These are phyloP conservation scores for Penicillium sp. DNA, from an alignment of 2,329 filamentous ascomycete genomes.

Conservation along the genomic window DNA sequence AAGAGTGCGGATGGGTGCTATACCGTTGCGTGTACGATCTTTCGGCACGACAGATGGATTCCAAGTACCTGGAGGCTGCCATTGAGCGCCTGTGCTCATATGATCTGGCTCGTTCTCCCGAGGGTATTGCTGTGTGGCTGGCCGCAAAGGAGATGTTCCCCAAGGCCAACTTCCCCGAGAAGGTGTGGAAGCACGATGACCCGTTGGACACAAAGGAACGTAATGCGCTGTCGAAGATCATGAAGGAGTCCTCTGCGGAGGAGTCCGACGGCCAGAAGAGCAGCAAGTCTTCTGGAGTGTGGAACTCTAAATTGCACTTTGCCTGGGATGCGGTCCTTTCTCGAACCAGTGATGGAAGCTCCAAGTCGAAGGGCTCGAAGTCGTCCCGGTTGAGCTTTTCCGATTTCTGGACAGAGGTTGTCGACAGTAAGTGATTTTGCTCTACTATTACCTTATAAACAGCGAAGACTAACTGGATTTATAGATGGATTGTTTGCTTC, in stretches of 20 bases:
- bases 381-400: slow-evolving; percentile 59
- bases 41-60: slow-evolving; percentile 38
- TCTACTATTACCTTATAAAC: neutral
- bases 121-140: slow-evolving; percentile 89
- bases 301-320: slow-evolving; percentile 81
- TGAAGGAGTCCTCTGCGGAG: slow-evolving; percentile 66
- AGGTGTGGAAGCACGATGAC: slow-evolving; percentile 74
- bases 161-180: slow-evolving; percentile 65
- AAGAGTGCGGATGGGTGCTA: slow-evolving; percentile 84
- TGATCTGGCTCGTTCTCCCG: slow-evolving; percentile 76
- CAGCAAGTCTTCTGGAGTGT: slow-evolving; percentile 64
- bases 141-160: slow-evolving; percentile 68
- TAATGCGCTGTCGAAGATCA: slow-evolving; percentile 70
- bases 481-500: slow-evolving; percentile 81
- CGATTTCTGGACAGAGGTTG: slow-evolving; percentile 82
- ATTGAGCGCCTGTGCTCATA: slow-evolving; percentile 66
- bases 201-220: slow-evolving; percentile 73
- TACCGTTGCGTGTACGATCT: slow-evolving; percentile 70
- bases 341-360: slow-evolving; percentile 39
- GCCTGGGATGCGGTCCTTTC: slow-evolving; percentile 81
- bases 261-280: slow-evolving; percentile 35
- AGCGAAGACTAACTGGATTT: slow-evolving; percentile 25
- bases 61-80: slow-evolving; percentile 62
- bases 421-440: slow-evolving; percentile 69
- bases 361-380: slow-evolving; percentile 39